Evolutionary conservation across 2,329 filamentous ascomycete genomes (phyloP).

Genomic region (Fusarium hainanense): DNA sequence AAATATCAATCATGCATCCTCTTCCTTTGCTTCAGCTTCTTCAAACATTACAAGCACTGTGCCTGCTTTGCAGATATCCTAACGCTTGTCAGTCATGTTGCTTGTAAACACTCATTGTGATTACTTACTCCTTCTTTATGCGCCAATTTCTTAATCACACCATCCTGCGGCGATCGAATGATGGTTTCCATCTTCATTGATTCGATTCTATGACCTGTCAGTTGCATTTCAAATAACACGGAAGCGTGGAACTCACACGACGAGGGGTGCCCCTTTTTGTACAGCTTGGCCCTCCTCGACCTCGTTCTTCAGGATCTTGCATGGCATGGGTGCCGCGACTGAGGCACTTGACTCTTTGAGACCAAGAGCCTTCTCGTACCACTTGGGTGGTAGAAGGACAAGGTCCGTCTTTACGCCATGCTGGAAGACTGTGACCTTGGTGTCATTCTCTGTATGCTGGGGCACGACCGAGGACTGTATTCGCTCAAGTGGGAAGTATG

Average conservation of each 20-base stretch:
- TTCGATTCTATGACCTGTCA: constrained; percentile 68
- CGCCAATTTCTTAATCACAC: constrained; percentile 76
- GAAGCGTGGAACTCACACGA: constrained; percentile 69
- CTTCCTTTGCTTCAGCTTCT: constrained; percentile 54
- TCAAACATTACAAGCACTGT: constrained; percentile 81
- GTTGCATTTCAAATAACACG: constrained; percentile 42
- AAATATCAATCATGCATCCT: constrained; percentile 36
- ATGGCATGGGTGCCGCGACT: constrained; percentile 95
- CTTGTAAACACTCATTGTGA: too few relatives aligned
- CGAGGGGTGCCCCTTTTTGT: constrained; percentile 84
- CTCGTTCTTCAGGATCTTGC: constrained; percentile 92
- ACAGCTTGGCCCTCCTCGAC: constrained; percentile 85
- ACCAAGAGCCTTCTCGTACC: constrained; percentile 89
- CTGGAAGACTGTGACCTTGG: constrained; percentile 82
- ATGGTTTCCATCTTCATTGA: constrained; percentile 94
- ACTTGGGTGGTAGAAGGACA: constrained; percentile 71
- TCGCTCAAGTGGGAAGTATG: constrained; percentile 83
- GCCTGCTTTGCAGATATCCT: constrained; percentile 83
- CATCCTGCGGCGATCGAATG: constrained; percentile 79
- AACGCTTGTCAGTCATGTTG: constrained; percentile 31
- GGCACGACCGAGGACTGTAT: constrained; percentile 82
- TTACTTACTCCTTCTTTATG: constrained; percentile 78
- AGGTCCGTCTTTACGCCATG: constrained; percentile 70
- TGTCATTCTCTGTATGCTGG: constrained; percentile 62
- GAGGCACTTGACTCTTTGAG: constrained; percentile 83